A percentile compares a stretch with the other conserved stretches of the same genome.
These are phyloP conservation scores for Primulina huaijiensis DNA, from an alignment of 257 asterid species.

Conservation along the genomic window DNA sequence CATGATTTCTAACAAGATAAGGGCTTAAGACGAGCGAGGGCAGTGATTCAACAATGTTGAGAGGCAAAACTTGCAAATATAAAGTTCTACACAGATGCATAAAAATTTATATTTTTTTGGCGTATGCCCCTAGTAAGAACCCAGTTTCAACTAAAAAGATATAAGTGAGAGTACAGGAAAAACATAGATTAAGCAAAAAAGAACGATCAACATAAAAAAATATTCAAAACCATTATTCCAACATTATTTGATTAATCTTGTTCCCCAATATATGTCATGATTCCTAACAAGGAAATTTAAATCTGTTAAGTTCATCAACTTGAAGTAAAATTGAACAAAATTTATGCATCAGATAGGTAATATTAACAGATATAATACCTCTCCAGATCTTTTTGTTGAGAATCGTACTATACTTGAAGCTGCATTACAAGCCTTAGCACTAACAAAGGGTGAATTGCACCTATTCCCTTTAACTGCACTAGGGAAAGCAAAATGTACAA, in stretches of 20 bases:
- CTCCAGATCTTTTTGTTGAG: constrained; percentile 74
- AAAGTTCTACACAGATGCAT: too few species aligned
- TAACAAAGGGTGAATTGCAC: constrained; percentile 31
- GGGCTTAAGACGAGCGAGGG: background rate
- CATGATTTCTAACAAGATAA: too few species aligned
- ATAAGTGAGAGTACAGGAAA: too few species aligned
- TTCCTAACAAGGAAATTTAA: too few species aligned
- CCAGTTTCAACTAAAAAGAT: background rate
- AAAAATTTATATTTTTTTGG: too few species aligned
- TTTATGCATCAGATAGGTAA: background rate
- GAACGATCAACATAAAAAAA: too few species aligned
- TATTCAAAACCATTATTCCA: too few species aligned
- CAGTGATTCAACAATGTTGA: background rate
- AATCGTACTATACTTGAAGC: constrained; percentile 67
- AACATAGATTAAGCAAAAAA: too few species aligned
- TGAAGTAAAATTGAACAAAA: background rate
- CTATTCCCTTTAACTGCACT: constrained; percentile 20
- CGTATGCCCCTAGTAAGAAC: background rate
- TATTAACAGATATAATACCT: constrained; percentile 39
- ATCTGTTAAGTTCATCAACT: too few species aligned
- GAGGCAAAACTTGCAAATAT: background rate
- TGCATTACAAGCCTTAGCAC: constrained; percentile 46
- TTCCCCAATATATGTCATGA: too few species aligned
- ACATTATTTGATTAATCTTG: too few species aligned
- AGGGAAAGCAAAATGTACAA: constrained; percentile 74